Evolutionary conservation across 768 basidiomycete genomes (phyloP).

Genomic region (Crepidotus variabilis): DNA sequence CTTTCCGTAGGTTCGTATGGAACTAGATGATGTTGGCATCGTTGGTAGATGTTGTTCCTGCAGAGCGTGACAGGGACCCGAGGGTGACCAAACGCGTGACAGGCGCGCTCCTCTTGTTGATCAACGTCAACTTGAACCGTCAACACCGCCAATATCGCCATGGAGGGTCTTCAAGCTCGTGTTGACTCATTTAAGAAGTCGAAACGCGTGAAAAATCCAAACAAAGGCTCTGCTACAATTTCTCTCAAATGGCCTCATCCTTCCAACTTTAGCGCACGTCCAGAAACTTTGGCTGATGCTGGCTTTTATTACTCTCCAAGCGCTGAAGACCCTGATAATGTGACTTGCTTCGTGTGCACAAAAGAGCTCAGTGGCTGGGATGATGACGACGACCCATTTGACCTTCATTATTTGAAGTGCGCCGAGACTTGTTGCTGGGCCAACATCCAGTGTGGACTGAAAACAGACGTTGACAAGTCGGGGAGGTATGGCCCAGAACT

Average conservation of each 20-base stretch:
- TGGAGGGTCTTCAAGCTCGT: conserved; percentile 56
- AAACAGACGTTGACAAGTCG: conserved; percentile 49
- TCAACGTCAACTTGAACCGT: conserved; percentile 6
- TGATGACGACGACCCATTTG: conserved; percentile 77
- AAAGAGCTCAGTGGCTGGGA: conserved; percentile 87
- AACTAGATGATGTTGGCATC: conserved; percentile 15
- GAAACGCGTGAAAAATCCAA: conserved; percentile 55
- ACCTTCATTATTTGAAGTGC: conserved; percentile 76
- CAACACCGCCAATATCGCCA: conserved; percentile 20
- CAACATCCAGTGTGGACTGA: conserved; percentile 66
- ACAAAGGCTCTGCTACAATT: conserved; percentile 41
- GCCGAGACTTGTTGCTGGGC: conserved; percentile 74
- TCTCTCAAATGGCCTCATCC: conserved; percentile 82
- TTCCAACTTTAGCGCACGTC: conserved; percentile 57
- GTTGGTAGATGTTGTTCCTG: not conserved
- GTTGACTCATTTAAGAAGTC: conserved; percentile 67
- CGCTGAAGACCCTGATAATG: conserved; percentile 66
- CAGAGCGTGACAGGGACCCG: not conserved
- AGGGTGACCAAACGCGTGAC: conserved; percentile 31
- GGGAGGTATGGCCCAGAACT: conserved; percentile 43
- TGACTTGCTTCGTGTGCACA: conserved; percentile 79
- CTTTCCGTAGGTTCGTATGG: conserved; percentile 33
- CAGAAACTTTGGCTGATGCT: conserved; percentile 75
- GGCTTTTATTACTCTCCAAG: conserved; percentile 85
- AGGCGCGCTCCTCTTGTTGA: conserved; percentile 24